Evolutionary conservation across 306 rosid genomes (phyloP).

Genomic region (Macrotyloma uniflorum): DNA sequence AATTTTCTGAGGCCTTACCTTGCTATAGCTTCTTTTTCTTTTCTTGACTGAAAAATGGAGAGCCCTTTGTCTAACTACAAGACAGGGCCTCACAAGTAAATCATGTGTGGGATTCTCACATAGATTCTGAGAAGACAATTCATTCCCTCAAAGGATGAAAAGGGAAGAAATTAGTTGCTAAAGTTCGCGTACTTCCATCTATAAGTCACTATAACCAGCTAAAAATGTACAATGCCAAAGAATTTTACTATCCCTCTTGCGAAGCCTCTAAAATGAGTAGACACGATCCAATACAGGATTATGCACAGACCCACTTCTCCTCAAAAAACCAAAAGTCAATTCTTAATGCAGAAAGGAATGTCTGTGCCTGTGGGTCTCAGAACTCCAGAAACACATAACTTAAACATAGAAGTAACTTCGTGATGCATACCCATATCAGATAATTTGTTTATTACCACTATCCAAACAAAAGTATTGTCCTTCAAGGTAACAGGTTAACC

Average conservation of each 20-base stretch:
- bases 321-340: background rate
- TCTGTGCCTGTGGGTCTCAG: background rate
- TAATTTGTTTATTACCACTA: background rate
- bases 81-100: too few species aligned
- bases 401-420: background rate
- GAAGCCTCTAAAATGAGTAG: background rate
- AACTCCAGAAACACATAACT: background rate
- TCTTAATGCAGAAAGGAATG: background rate
- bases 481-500: background rate
- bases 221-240: background rate
- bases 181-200: background rate
- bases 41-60: too few species aligned
- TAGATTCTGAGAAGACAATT: too few species aligned
- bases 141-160: too few species aligned
- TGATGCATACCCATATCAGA: background rate
- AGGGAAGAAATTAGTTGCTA: background rate
- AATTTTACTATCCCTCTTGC: background rate
- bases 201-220: background rate
- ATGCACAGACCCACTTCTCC: background rate
- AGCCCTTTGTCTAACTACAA: too few species aligned
- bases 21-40: too few species aligned
- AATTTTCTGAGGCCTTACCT: too few species aligned
- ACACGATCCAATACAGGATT: background rate
- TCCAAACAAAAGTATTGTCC: background rate
- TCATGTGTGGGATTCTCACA: too few species aligned